These are phyloP conservation scores for Hypholoma fasciculare DNA, from an alignment of 768 basidiomycete species.

Conservation along the genomic window DNA sequence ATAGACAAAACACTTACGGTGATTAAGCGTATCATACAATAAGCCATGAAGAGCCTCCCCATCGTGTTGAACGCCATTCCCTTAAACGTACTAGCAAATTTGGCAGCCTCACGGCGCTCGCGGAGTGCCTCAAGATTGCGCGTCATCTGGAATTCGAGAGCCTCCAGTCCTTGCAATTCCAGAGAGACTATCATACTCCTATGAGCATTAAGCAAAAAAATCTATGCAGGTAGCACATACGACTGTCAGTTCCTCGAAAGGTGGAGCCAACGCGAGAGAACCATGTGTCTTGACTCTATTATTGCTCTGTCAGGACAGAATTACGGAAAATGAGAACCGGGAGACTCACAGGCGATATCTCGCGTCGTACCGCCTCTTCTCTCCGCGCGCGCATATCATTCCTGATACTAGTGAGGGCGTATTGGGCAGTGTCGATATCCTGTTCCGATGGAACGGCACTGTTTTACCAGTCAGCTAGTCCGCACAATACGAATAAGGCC, in stretches of 20 bases:
- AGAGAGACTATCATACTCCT: conserved; percentile 38
- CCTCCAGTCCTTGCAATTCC: conserved; percentile 65
- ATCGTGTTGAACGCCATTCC: conserved; percentile 50
- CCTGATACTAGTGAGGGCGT: conserved; percentile 58
- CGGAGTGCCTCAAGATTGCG: conserved; percentile 53
- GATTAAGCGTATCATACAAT: conserved; percentile 63
- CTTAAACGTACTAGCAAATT: conserved; percentile 52
- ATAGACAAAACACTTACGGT: conserved; percentile 43
- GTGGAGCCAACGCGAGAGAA: conserved; percentile 48
- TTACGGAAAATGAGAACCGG: neutral
- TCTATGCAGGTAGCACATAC: conserved; percentile 22
- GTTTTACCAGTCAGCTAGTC: neutral
- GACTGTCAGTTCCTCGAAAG: conserved; percentile 47
- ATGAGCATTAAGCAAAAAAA: neutral
- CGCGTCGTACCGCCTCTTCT: conserved; percentile 27
- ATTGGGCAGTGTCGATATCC: conserved; percentile 56
- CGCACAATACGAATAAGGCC: neutral
- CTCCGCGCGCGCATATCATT: conserved; percentile 50
- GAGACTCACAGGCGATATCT: conserved; percentile 8
- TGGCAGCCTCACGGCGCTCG: conserved; percentile 45
- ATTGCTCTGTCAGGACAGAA: neutral
- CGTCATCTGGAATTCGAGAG: conserved; percentile 68
- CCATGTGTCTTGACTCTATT: conserved; percentile 39
- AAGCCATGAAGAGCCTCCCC: conserved; percentile 60
- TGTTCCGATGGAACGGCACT: conserved; percentile 46